Base-by-base conservation (phyloP, 2,329 filamentous ascomycete genomes). In the Magnaporthiopsis poae region DNA sequence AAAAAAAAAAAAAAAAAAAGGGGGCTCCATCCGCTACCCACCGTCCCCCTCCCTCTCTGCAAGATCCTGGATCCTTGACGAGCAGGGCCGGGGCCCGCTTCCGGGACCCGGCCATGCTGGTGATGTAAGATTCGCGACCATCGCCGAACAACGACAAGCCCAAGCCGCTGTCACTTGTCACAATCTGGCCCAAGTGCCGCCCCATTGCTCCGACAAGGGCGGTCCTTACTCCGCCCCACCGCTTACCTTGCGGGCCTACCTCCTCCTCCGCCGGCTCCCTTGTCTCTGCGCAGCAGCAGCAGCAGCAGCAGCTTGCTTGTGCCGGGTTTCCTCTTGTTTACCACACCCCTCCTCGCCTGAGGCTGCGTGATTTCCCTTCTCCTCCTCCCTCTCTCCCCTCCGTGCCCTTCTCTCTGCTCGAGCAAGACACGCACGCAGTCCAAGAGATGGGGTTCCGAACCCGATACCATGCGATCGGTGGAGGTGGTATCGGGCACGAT, bases 141-240 rank as follows among this genome's bases (percentile, higher is more conserved):
- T 61, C 15, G 13, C 63, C 63, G n/a, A 61, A 60, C 27, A 60
- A 21, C 56, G 52, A 65, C 52, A 65, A 61, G 63, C 18, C 29
- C 63, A 65, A 65, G 63, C 29, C 29, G 29, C 33, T 33, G 56
- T 66, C 64, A 65, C 36, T 65, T 67, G 61, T 67, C 66, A 67
- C 29, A 61, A 66, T 67, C 56, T n/a, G 66, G 66, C 56, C 64
- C 64, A 64, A 66, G 66, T 64, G 36, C 33, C 29, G 46, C 61
- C 21, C 21, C 21, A 7, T n/a, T 52, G 46, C 39, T 46, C 12
- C 13, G 39, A 46, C 39, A 15, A 46, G 39, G 39, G 13, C 39
- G 18, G 9, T 5, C 59, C 60, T 61, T 25, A 15, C 60, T 60
- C 39, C 13, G 31, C 35, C 11, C 35, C 35, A 36, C 35, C 11